Evolutionary conservation across 306 rosid species (phyloP).

Genomic region (Hippophae gyantsensis): DNA sequence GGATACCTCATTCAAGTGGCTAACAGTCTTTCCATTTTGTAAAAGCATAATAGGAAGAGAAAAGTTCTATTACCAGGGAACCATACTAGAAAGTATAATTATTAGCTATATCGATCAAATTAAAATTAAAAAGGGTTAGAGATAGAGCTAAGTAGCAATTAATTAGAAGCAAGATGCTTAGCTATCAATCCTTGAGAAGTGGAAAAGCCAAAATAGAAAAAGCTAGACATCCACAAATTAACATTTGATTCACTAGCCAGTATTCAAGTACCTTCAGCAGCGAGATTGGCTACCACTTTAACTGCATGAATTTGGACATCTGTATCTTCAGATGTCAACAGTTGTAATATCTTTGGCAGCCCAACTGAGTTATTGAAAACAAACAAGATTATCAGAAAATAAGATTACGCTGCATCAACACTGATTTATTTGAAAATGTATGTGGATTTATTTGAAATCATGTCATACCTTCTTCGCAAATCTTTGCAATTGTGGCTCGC

Average conservation of each 20-base stretch:
- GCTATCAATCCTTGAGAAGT: too few relatives aligned
- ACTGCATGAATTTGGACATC: constrained; percentile 61
- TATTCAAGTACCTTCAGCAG: constrained; percentile 54
- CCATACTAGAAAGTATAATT: background rate
- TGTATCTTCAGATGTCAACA: constrained; percentile 47
- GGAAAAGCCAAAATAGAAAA: background rate
- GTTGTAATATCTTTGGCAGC: constrained; percentile 47
- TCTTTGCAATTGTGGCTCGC: constrained; percentile 54
- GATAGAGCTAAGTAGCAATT: too few relatives aligned
- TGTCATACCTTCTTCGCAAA: constrained; percentile 61
- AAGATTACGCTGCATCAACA: background rate
- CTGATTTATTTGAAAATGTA: too few relatives aligned
- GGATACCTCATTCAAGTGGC: background rate
- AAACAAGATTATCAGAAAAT: constrained; percentile 10
- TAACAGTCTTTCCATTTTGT: background rate
- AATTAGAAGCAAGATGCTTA: too few relatives aligned
- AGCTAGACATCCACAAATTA: background rate
- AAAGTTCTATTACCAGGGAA: background rate
- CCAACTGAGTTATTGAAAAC: constrained; percentile 38
- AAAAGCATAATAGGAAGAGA: background rate
- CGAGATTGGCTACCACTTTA: constrained; percentile 73
- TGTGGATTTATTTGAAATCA: constrained; percentile 1
- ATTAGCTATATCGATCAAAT: too few relatives aligned
- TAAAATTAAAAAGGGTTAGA: too few relatives aligned
- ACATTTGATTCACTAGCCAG: constrained; percentile 4